Evolutionary conservation across 345 rosid species (phyloP).

Genomic region (Hibiscus trionum): DNA sequence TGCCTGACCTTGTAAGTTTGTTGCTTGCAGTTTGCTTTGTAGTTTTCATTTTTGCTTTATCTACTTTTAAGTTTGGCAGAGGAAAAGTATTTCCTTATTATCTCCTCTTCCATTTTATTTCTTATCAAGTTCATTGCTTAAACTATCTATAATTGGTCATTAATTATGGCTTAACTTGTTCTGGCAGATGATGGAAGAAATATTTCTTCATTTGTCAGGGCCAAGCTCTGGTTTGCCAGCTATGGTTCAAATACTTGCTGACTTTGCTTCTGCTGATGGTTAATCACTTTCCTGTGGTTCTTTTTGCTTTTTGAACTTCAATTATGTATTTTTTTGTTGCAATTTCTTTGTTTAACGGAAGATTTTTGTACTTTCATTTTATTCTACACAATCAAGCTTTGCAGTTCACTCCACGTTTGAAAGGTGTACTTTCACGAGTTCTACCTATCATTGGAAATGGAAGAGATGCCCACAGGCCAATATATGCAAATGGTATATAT

Average conservation of each 20-base stretch:
- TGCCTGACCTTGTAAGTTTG: constrained; percentile 88
- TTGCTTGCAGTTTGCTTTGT: not conserved
- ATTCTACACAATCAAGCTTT: constrained; percentile 49
- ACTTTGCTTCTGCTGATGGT: constrained; percentile 96
- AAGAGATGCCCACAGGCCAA: constrained; percentile 77
- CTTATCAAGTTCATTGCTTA: constrained; percentile 3
- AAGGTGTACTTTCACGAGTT: constrained; percentile 82
- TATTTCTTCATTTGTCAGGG: constrained; percentile 71
- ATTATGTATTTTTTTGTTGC: constrained; percentile 9
- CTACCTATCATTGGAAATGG: constrained; percentile 86
- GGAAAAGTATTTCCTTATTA: not conserved
- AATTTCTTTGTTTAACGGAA: constrained; percentile 31
- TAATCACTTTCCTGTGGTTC: constrained; percentile 27
- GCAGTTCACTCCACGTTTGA: constrained; percentile 90
- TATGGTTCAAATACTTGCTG: constrained; percentile 96
- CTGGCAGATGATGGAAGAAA: constrained; percentile 94
- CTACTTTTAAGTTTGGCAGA: not conserved
- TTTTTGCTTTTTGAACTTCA: constrained; percentile 8
- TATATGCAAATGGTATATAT: constrained; percentile 81
- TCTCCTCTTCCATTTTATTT: not conserved
- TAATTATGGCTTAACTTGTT: constrained; percentile 11
- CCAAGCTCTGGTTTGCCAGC: constrained; percentile 74
- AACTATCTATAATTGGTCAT: constrained; percentile 13
- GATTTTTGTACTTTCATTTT: constrained; percentile 16
- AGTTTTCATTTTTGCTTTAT: not conserved